phyloP scores from a whole-genome alignment of 2,329 filamentous ascomycete genomes.

The Ascocoryne sarcoides region DNA sequence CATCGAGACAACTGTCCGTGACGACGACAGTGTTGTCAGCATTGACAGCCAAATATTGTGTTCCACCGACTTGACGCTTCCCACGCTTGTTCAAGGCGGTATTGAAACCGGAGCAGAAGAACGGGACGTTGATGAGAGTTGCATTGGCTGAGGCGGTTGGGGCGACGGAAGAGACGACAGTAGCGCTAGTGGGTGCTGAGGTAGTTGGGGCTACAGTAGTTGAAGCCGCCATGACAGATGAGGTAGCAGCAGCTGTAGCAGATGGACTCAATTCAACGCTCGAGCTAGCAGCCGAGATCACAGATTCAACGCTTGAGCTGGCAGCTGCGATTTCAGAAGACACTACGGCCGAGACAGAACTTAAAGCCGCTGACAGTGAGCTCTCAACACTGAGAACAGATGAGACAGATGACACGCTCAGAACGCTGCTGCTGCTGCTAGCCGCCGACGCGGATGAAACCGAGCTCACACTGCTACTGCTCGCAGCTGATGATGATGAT shows the following conservation, averaged over 20 bases:
- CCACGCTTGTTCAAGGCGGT: background rate
- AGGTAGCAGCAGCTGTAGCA: background rate
- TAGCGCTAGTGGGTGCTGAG: background rate
- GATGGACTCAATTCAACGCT: background rate
- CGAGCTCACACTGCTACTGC: no score
- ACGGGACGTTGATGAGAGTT: no score
- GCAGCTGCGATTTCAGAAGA: background rate
- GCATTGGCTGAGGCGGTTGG: background rate
- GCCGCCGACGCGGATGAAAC: no score
- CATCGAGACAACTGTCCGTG: background rate
- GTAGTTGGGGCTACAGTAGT: background rate
- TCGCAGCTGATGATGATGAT: no score
- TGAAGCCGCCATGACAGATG: background rate
- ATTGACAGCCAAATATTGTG: background rate
- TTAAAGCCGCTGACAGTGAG: no score
- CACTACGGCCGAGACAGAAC: no score
- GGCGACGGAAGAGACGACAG: background rate
- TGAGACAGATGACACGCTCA: no score
- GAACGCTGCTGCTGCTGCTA: no score
- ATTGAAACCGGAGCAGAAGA: background rate
- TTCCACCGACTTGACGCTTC: background rate
- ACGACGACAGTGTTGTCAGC: background rate
- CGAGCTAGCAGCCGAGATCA: background rate
- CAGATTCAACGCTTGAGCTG: background rate
- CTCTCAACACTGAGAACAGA: no score